phyloP scores from a whole-genome alignment of 805 yeast genomes.

The Starmera pachycereana region DNA sequence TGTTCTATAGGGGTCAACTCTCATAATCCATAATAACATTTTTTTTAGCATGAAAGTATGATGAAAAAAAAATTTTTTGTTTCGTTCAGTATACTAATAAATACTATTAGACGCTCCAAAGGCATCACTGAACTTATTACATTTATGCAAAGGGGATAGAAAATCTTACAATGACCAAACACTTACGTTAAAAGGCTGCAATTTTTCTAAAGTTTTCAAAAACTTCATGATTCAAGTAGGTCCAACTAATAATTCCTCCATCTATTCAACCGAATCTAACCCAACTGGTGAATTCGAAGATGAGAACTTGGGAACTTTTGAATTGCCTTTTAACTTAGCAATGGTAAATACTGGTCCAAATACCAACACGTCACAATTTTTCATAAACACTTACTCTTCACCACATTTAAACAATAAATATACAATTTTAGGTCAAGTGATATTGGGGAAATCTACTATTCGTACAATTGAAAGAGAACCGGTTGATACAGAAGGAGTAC shows the following conservation, averaged over 20 bases:
- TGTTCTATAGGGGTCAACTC: constrained; percentile 2
- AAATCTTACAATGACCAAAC: constrained; percentile 12
- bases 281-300: constrained; percentile 35
- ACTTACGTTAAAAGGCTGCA: constrained; percentile 31
- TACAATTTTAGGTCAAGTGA: constrained; percentile 65
- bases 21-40: background rate
- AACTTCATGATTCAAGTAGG: constrained; percentile 70
- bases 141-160: constrained; percentile 31
- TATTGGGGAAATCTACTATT: constrained; percentile 57
- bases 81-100: background rate
- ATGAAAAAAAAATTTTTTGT: background rate
- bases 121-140: constrained; percentile 39
- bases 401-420: constrained; percentile 73
- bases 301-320: constrained; percentile 40
- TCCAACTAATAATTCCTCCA: constrained; percentile 43
- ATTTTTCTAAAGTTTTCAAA: constrained; percentile 53
- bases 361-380: constrained; percentile 58
- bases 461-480: constrained; percentile 49
- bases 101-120: constrained; percentile 37
- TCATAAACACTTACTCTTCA: constrained; percentile 56
- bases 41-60: background rate
- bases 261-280: constrained; percentile 22
- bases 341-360: constrained; percentile 52
- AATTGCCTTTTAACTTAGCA: constrained; percentile 41
- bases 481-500: constrained; percentile 34